These are phyloP conservation scores for Paramecium pentaurelia DNA, from an alignment of 73 alveolate genomes.

Conservation along the genomic window DNA sequence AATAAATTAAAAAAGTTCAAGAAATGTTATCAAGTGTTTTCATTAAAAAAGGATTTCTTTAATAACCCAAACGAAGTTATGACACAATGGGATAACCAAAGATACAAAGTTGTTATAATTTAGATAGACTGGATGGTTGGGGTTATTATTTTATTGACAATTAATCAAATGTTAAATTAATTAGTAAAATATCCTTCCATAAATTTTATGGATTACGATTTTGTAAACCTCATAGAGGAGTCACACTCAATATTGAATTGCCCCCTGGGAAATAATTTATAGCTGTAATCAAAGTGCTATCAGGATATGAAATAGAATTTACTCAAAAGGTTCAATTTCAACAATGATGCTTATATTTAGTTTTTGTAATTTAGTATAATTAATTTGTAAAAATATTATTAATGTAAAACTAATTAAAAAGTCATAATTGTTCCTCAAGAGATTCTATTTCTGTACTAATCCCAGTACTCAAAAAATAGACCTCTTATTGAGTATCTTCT, in stretches of 20 bases:
- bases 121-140: background rate
- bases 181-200: background rate
- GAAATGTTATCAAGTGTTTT: background rate
- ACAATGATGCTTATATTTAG: background rate
- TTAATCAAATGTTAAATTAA: background rate
- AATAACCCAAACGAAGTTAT: background rate
- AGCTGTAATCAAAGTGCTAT: background rate
- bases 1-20: background rate
- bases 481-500: background rate
- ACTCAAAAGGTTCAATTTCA: background rate
- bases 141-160: background rate
- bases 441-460: background rate
- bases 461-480: background rate
- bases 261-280: background rate
- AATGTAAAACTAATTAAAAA: background rate
- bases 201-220: background rate
- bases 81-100: conserved; percentile 4
- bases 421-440: background rate
- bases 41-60: background rate
- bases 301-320: background rate
- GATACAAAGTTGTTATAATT: background rate
- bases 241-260: background rate
- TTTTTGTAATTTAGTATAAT: background rate
- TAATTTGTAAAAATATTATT: background rate
- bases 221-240: conserved; percentile 14